Base-by-base conservation (phyloP, 2,329 filamentous ascomycete species). In the Exophiala calicioides region DNA sequence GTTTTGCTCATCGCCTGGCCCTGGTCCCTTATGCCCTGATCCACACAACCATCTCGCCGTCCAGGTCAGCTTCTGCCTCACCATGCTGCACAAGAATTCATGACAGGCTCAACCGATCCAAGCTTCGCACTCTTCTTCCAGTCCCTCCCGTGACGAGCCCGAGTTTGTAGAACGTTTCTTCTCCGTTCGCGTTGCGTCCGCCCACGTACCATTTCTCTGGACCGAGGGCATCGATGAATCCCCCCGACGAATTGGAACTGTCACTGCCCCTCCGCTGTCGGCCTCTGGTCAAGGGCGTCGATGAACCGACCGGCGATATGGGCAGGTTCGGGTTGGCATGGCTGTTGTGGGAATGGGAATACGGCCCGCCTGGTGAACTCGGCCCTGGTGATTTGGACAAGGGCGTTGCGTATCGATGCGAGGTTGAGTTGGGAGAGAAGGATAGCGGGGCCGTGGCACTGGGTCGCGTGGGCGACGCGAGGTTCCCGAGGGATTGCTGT, bases 131-230 rank as follows among this genome's bases (percentile, higher is more conserved):
- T 49, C 71, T 57, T 15, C 64, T 67, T 6, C 67, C 70, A 34
- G 69, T 57, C 38, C 69, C 58, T 24, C 67, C 70, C 4, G 69
- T 72, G 16, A 75, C 72, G 66, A 74, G 68, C 3, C 73, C 72
- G 5, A 76, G 53, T 6, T 68, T 65, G 46, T 75, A 75, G 45
- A 74, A 74, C 37, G 70, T 65, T 51, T 76, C 73, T 58, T 76
- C 73, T 1, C 73, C 73, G 12, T 59, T 64, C 8, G 69, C 65
- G 16, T 69, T 74, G 26, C 70, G 62, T 3, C 73, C 73, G 3
- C 73, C 73, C 19, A 76, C 72, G 59, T 75, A 76, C 73, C 73
- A 76, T 54, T 75, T 75, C 60, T 75, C 72, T 2, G 67, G 63
- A 0, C 71, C 71, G 7, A 74, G 49, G 0, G 70, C 68, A 58